Percentiles rank a stretch among this genome's conserved stretches.
These are phyloP conservation scores for Kwoniella europaea DNA, from an alignment of 768 basidiomycete genomes.

Conservation along the genomic window DNA sequence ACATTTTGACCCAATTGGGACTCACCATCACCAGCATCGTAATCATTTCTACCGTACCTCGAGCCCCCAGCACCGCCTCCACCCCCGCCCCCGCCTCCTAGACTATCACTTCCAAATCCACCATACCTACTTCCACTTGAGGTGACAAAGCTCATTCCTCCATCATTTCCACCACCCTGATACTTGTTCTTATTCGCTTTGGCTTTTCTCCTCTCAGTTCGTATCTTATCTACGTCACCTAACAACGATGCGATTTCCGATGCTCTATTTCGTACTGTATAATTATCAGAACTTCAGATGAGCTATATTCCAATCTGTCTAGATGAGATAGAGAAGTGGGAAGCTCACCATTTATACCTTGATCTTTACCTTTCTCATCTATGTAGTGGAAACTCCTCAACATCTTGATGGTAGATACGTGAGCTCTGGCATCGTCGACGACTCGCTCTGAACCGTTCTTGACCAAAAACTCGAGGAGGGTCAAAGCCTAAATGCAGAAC, in stretches of 20 bases:
- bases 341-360: conserved; percentile 87
- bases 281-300: too few species aligned
- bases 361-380: conserved; percentile 97
- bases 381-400: conserved; percentile 96
- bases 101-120: conserved; percentile 69
- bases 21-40: conserved; percentile 53
- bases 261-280: conserved; percentile 87
- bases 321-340: too few species aligned
- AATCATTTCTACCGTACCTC: conserved; percentile 46
- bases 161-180: conserved; percentile 81
- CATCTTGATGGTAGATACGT: conserved; percentile 96
- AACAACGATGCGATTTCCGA: conserved; percentile 91
- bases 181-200: conserved; percentile 91
- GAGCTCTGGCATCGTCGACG: conserved; percentile 93
- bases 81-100: conserved; percentile 54
- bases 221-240: conserved; percentile 86
- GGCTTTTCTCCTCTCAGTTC: conserved; percentile 86
- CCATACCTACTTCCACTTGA: conserved; percentile 68
- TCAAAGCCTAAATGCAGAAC: conserved; percentile 68
- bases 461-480: conserved; percentile 91
- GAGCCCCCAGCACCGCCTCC: conserved; percentile 49
- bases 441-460: conserved; percentile 98
- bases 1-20: background rate
- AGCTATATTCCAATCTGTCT: too few species aligned
- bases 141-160: conserved; percentile 67